Base-by-base conservation (phyloP, 2,329 filamentous ascomycete genomes). In the Pseudocercospora musae region DNA sequence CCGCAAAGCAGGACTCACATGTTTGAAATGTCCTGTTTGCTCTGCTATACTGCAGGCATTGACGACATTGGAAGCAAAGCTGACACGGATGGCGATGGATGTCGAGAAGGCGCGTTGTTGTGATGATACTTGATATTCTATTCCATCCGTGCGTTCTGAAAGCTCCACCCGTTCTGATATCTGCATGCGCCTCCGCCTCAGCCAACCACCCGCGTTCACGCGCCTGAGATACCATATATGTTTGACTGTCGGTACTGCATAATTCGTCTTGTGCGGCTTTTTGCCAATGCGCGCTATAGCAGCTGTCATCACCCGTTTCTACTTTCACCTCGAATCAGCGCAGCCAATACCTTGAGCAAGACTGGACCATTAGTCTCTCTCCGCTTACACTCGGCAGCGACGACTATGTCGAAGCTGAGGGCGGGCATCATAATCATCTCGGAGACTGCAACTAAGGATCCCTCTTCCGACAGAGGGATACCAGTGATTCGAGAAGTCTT, bases 401-500 rank as follows among this genome's bases (percentile, higher is more conserved):
- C 48, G 23, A 29, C 23, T 18, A 54, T 54, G 52, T 54, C 42
- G 6, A 59, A 80, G 59, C 80, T 98, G 11, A 89, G 81, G 73
- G 89, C 88, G 33, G 91, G 89, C 7, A 88, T 99, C 54, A 82
- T 99, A 58, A 84, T 98, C 68, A 84, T 99, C 42, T 98, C 95
- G 1, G 96, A 96, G 56, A 99, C 95, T 5, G 95, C 93, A 5
- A 87, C 88, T 8, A 83, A 86, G 69, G 89, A 96, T 75, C 85
- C 91, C 0, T 87, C 89, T 3, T 88, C 91, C 1, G 95, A 99
- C 78, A 86, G 86, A 65, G 89, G 91, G 8, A 86, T 86, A 5
- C 80, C 82, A 1, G 81, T 85, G 9, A 82, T 99, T 4, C 82
- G 85, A 53, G 81, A 88, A 57, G 87, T 92, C 13, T 88, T 99